phyloP scores from a whole-genome alignment of 2,329 filamentous ascomycete species.

The Phialophora macrospora region DNA sequence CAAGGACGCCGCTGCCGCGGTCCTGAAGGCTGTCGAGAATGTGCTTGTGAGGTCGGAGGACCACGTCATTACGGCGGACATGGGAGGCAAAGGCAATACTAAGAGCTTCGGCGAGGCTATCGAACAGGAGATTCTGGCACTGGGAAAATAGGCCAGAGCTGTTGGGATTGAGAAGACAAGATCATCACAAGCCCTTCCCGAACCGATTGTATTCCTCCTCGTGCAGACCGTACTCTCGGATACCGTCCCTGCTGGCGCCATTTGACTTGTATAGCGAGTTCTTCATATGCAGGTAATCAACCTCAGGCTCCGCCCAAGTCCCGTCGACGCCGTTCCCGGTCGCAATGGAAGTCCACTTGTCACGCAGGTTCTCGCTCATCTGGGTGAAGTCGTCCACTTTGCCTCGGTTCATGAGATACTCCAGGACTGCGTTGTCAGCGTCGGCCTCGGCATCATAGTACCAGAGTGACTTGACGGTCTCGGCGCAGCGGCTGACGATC shows the following conservation, averaged over 20 bases:
- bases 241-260: slow-evolving; percentile 8
- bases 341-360: slow-evolving; percentile 20
- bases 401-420: slow-evolving; percentile 27
- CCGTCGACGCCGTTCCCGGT: slow-evolving; percentile 11
- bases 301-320: slow-evolving; percentile 8
- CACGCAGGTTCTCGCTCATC: slow-evolving; percentile 18
- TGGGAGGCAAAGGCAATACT: slow-evolving; percentile 95
- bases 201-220: slow-evolving; percentile 16
- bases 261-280: slow-evolving; percentile 14
- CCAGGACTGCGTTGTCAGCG: slow-evolving; percentile 30
- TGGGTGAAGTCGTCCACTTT: slow-evolving; percentile 20
- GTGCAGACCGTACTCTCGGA: slow-evolving; percentile 16
- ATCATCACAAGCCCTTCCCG: slow-evolving; percentile 17
- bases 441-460: slow-evolving; percentile 36
- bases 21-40: slow-evolving; percentile 93
- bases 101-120: slow-evolving; percentile 91
- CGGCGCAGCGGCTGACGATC: slow-evolving; percentile 5
- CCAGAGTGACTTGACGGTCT: slow-evolving; percentile 16
- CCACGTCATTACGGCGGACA: slow-evolving; percentile 81
- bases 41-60: slow-evolving; percentile 79
- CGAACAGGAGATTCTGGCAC: slow-evolving; percentile 54
- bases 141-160: slow-evolving; percentile 4
- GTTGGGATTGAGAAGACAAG: not conserved
- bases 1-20: slow-evolving; percentile 78
- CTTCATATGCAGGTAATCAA: slow-evolving; percentile 18